phyloP scores from a whole-genome alignment of 2,329 filamentous ascomycete genomes.

The Pseudonectria buxi region DNA sequence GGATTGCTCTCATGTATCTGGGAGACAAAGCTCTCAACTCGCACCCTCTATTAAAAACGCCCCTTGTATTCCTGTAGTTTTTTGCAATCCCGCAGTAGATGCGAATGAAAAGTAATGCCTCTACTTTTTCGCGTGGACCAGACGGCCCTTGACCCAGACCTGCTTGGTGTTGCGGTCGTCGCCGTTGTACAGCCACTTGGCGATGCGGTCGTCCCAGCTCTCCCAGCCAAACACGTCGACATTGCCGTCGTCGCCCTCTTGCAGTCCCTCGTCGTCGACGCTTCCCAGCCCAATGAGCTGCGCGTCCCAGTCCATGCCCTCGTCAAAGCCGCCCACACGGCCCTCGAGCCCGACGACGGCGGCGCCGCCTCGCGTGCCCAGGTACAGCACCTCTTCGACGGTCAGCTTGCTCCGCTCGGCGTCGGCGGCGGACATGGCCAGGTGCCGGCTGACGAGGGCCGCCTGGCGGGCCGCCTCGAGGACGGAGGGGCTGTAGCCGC shows the following conservation, averaged over 20 bases:
- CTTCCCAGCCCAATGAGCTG: conserved; percentile 65
- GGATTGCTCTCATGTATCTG: no score
- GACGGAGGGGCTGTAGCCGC: conserved; percentile 76
- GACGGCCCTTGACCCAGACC: conserved; percentile 81
- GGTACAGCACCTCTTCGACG: conserved; percentile 79
- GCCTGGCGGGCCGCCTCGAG: conserved; percentile 80
- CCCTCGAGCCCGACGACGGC: conserved; percentile 67
- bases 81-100: background rate
- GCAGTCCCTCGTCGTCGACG: conserved; percentile 36
- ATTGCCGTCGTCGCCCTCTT: conserved; percentile 43
- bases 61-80: background rate
- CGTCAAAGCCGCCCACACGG: conserved; percentile 72
- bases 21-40: no score
- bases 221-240: conserved; percentile 93
- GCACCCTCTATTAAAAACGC: no score
- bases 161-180: conserved; percentile 84
- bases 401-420: conserved; percentile 57
- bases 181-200: conserved; percentile 92
- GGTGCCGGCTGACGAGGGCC: conserved; percentile 66
- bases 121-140: conserved; percentile 59
- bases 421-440: conserved; percentile 44
- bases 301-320: conserved; percentile 86
- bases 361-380: conserved; percentile 85
- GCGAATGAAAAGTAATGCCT: no score
- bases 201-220: conserved; percentile 74